A percentile compares a stretch with the other conserved stretches of the same genome.
Evolutionary conservation across 2,329 filamentous ascomycete species (phyloP).

Genomic region (Penicillium sp.): DNA sequence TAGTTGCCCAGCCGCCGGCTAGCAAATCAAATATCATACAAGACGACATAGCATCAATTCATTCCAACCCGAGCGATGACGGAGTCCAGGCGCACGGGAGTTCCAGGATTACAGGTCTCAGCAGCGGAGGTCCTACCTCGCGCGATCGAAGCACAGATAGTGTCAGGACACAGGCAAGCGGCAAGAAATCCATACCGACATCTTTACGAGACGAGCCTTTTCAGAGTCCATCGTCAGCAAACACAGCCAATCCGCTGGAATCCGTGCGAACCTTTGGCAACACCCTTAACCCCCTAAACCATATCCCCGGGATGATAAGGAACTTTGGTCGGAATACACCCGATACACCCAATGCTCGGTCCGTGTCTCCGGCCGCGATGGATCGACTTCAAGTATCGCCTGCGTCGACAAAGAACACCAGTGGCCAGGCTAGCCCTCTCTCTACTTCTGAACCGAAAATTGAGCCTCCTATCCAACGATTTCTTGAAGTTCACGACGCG

Average conservation of each 20-base stretch:
- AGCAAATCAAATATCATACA: conserved; percentile 44
- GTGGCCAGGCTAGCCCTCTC: conserved; percentile 8
- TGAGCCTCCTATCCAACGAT: conserved; percentile 62
- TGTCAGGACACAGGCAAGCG: conserved; percentile 34
- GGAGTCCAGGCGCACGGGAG: conserved; percentile 32
- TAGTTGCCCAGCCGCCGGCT: conserved; percentile 61
- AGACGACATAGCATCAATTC: conserved; percentile 50
- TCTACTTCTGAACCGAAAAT: conserved; percentile 16
- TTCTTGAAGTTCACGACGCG: conserved; percentile 65
- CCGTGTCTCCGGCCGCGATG: conserved; percentile 38
- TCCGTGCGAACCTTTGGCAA: conserved; percentile 76
- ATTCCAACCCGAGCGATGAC: conserved; percentile 32
- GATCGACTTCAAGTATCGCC: conserved; percentile 33
- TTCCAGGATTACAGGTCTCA: conserved; percentile 54
- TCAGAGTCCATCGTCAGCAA: conserved; percentile 18
- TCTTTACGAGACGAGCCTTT: conserved; percentile 21
- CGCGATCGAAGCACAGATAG: conserved; percentile 77
- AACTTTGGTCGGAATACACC: conserved; percentile 57
- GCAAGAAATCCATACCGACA: conserved; percentile 35
- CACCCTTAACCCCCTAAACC: conserved; percentile 74
- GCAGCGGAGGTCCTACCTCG: conserved; percentile 57
- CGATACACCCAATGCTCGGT: conserved; percentile 42
- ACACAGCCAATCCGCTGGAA: conserved; percentile 59
- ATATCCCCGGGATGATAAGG: conserved; percentile 70
- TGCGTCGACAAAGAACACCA: conserved; percentile 14